phyloP scores from a whole-genome alignment of 108 stramenopile genomes.

The Chaetoceros muelleri region DNA sequence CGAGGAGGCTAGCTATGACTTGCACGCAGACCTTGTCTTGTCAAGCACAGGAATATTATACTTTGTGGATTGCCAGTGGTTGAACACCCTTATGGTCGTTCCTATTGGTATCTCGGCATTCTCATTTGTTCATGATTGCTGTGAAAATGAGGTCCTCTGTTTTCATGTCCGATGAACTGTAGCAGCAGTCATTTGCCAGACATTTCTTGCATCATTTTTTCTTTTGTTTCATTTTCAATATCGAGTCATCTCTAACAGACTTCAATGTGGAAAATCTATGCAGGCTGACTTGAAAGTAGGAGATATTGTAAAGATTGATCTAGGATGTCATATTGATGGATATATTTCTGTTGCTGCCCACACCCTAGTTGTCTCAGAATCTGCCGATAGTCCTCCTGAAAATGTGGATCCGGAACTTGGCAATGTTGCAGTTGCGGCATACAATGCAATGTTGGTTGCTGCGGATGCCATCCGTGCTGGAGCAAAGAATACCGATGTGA shows the following conservation, averaged over 20 bases:
- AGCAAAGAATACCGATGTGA: conserved; percentile 83
- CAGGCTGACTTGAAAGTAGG: conserved; percentile 81
- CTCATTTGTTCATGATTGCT: not conserved
- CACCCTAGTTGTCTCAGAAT: conserved; percentile 80
- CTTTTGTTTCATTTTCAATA: not conserved
- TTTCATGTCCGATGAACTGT: conserved; percentile 43
- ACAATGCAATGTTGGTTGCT: conserved; percentile 95
- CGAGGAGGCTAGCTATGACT: conserved; percentile 45
- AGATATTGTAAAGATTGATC: conserved; percentile 98
- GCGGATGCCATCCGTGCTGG: conserved; percentile 86
- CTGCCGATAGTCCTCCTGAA: conserved; percentile 40
- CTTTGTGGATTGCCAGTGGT: conserved; percentile 4
- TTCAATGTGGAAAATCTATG: not conserved
- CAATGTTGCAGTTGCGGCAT: conserved; percentile 88
- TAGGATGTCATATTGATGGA: conserved; percentile 98
- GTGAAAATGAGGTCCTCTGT: conserved; percentile 43
- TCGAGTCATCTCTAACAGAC: not conserved
- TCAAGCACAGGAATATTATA: conserved; percentile 28
- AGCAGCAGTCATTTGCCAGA: conserved; percentile 9
- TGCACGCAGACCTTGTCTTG: conserved; percentile 36
- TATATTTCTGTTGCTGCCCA: conserved; percentile 97
- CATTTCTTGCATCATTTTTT: conserved; percentile 1
- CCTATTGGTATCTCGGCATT: not conserved
- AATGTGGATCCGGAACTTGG: conserved; percentile 38
- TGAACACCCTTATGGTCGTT: conserved; percentile 5